These are phyloP conservation scores for Cordyceps fumosorosea DNA, from an alignment of 2,329 filamentous ascomycete species.

Conservation along the genomic window DNA sequence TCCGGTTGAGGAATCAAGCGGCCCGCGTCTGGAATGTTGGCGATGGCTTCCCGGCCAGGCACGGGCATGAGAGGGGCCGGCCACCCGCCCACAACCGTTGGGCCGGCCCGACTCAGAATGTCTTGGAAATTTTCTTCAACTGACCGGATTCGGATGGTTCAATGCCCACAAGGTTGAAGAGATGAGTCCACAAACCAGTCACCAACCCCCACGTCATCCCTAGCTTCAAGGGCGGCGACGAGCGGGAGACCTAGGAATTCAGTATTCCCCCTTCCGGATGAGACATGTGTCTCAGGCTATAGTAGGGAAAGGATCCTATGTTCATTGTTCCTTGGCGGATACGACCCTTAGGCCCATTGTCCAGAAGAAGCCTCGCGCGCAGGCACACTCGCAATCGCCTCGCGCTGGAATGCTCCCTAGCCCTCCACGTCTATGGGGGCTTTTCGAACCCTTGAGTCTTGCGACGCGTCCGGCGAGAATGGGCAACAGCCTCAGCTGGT, in stretches of 20 bases:
- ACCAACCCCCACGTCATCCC: background rate
- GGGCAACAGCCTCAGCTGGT: constrained; percentile 2
- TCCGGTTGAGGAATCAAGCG: background rate
- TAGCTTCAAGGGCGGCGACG: background rate
- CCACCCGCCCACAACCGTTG: background rate
- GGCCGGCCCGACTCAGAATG: background rate
- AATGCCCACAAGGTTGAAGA: background rate
- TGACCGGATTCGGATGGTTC: background rate
- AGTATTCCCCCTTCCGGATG: constrained; percentile 6
- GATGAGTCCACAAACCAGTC: background rate
- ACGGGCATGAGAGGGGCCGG: background rate
- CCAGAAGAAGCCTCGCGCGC: background rate
- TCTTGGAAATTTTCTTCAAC: background rate
- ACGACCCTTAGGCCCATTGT: background rate
- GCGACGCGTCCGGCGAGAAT: background rate
- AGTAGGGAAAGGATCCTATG: background rate
- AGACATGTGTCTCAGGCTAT: background rate
- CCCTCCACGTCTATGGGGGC: background rate
- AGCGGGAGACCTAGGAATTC: background rate
- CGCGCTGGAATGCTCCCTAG: constrained; percentile 2
- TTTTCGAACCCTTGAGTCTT: background rate
- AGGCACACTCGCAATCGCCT: constrained; percentile 2
- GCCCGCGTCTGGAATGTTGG: constrained; percentile 10
- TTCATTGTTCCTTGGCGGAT: background rate
- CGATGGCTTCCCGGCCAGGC: background rate